These are phyloP conservation scores for Candolleomyces eurysporus DNA, from an alignment of 768 basidiomycete genomes.

Conservation along the genomic window DNA sequence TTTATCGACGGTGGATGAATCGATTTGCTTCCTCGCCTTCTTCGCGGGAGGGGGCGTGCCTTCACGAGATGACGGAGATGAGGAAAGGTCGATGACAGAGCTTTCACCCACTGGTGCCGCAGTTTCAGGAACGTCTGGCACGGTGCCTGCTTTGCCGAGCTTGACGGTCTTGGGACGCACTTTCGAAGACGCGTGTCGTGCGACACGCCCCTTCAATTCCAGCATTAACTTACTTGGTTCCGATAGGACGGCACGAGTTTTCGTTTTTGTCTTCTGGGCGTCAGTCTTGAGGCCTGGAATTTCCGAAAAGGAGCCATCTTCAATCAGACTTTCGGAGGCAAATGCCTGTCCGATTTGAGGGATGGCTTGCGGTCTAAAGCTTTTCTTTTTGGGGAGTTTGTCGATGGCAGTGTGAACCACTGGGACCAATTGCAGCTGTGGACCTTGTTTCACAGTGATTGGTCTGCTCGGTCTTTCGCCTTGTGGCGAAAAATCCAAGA, in stretches of 20 bases:
- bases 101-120: slow-evolving; percentile 21
- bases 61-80: slow-evolving; percentile 32
- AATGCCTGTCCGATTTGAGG: neutral
- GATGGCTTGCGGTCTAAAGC: neutral
- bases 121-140: slow-evolving; percentile 7
- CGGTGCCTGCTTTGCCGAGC: slow-evolving; percentile 13
- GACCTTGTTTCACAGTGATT: neutral
- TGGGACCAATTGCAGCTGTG: neutral
- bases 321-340: neutral
- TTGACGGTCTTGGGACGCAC: slow-evolving; percentile 29
- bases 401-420: neutral
- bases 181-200: slow-evolving; percentile 27
- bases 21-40: slow-evolving; percentile 15
- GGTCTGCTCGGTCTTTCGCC: neutral
- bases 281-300: slow-evolving; percentile 34
- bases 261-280: neutral
- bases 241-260: slow-evolving; percentile 14
- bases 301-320: slow-evolving; percentile 13
- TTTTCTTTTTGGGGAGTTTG: neutral
- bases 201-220: slow-evolving; percentile 34
- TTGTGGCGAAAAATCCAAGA: neutral
- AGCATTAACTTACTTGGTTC: slow-evolving; percentile 29
- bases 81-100: slow-evolving; percentile 27
- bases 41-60: slow-evolving; percentile 21
- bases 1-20: neutral